Base-by-base conservation (phyloP, 495 filamentous ascomycete genomes). In the Xylaria palmicola region DNA sequence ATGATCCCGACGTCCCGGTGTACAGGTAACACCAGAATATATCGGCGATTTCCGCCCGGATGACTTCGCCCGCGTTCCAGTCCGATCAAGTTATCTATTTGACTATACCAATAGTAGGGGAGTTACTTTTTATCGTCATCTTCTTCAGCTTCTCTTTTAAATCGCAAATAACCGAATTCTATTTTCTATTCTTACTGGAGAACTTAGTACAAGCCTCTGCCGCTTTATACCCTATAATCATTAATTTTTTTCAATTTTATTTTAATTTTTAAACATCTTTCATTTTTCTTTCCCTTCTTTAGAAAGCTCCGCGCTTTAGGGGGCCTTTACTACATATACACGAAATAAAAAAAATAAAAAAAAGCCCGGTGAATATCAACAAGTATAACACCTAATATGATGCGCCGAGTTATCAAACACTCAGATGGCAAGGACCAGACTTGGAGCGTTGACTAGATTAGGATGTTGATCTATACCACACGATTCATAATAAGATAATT, bases 141-240 rank as follows among this genome's bases (percentile, higher is more conserved):
- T 26, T 27, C 0, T 6, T 34, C 15, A 29, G 8, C 49, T 20
- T 39, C 39, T 40, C 8, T 58, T 34, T 12, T 36, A 9, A 4
- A 13, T 47, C 48, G 26, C 40, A 5, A 20, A 52, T 6, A 12
- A 51, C 49, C 36, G n/a, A n/a, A n/a, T n/a, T n/a, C n/a, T n/a
- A n/a, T 19, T 15, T 59, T 59, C 56, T 24, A 48, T 59, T 59
- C 56, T 29, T 50, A 26, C 19, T 19, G 43, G 44, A 20, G n/a
- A 53, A 44, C 20, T 20, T 19, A 24, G 19, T 29, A 29, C 32
- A 36, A 20, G 29, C n/a, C n/a, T n/a, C 13, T 20, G 44, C 19
- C 56, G 56, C 56, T 51, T 59, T 50, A 59, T 59, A 59, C 45
- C 45, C 44, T 47, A 41, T 50, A 59, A 45, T 45, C 49, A 58